Evolutionary conservation across 495 filamentous ascomycete genomes (phyloP).

Genomic region (Neurospora cerealis): DNA sequence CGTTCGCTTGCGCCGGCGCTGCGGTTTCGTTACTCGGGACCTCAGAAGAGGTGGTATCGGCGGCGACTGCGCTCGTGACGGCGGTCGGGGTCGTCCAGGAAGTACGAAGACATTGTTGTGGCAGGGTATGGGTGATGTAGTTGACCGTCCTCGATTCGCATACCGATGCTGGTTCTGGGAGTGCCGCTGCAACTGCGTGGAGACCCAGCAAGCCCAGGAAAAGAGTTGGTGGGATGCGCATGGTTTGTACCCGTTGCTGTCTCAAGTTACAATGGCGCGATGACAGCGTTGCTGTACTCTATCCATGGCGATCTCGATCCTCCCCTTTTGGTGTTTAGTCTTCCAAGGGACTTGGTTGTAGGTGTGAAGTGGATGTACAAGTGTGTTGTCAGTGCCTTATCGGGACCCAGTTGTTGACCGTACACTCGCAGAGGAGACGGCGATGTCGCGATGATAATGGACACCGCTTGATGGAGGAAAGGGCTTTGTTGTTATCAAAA

Average conservation of each 20-base stretch:
- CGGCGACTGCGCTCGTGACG: constrained; percentile 8
- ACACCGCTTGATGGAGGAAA: not conserved
- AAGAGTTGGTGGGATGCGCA: constrained; percentile 12
- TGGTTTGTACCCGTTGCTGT: constrained; percentile 11
- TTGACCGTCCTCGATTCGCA: constrained; percentile 65
- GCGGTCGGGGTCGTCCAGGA: constrained; percentile 24
- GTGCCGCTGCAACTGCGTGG: constrained; percentile 8
- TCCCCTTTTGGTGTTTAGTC: not conserved
- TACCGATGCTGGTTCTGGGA: constrained; percentile 6
- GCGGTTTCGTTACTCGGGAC: constrained; percentile 2
- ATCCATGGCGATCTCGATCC: constrained; percentile 15
- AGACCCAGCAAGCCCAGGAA: constrained; percentile 16
- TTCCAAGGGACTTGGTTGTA: not conserved
- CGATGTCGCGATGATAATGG: not conserved
- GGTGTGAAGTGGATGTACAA: not conserved
- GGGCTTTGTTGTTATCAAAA: not conserved
- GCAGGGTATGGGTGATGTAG: constrained; percentile 69
- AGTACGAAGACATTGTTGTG: constrained; percentile 63
- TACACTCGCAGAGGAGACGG: not conserved
- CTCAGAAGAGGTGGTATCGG: constrained; percentile 4
- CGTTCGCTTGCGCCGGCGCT: constrained; percentile 5
- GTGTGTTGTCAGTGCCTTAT: not conserved
- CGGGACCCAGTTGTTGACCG: not conserved
- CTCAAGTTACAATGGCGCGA: not conserved
- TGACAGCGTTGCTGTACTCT: constrained; percentile 1